These are phyloP conservation scores for Vitis amurensis DNA, from an alignment of 164 flowering plant genomes.

Conservation along the genomic window DNA sequence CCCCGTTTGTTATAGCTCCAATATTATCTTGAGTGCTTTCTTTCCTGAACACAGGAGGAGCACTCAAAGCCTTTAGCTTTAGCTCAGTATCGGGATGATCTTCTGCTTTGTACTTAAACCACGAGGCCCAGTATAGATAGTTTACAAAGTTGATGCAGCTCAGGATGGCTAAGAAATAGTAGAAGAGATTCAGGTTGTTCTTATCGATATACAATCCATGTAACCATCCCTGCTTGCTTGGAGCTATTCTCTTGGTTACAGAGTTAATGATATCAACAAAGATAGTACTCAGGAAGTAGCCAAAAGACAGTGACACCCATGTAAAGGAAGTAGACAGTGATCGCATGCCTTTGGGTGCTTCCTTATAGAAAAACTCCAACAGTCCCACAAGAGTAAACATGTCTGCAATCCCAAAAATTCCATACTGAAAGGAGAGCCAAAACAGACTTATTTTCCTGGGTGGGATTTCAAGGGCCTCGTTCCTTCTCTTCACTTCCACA, in stretches of 20 bases:
- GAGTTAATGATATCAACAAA: constrained; percentile 50
- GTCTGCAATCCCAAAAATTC: constrained; percentile 64
- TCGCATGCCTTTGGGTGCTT: constrained; percentile 63
- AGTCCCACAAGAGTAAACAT: constrained; percentile 70
- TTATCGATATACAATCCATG: constrained; percentile 45
- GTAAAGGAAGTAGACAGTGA: constrained; percentile 70
- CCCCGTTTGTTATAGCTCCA: too few species aligned
- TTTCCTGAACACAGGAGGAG: too few species aligned
- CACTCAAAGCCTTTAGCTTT: too few species aligned
- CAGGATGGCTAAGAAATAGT: constrained; percentile 66
- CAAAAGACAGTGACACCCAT: constrained; percentile 52
- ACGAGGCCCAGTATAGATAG: constrained; percentile 53
- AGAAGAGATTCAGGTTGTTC: constrained; percentile 53
- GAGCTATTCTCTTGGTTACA: constrained; percentile 37
- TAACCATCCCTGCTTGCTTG: constrained; percentile 54
- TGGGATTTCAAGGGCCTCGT: constrained; percentile 25
- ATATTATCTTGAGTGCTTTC: too few species aligned
- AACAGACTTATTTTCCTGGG: constrained; percentile 44
- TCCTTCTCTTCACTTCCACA: constrained; percentile 55
- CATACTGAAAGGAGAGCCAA: constrained; percentile 68
- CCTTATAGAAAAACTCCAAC: constrained; percentile 65
- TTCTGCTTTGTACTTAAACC: constrained; percentile 65
- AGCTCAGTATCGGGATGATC: neutral
- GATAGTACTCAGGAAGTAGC: constrained; percentile 60
- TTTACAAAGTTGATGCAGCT: constrained; percentile 53